Evolutionary conservation across 2,329 filamentous ascomycete genomes (phyloP).

Genomic region (Camillea tinctor): DNA sequence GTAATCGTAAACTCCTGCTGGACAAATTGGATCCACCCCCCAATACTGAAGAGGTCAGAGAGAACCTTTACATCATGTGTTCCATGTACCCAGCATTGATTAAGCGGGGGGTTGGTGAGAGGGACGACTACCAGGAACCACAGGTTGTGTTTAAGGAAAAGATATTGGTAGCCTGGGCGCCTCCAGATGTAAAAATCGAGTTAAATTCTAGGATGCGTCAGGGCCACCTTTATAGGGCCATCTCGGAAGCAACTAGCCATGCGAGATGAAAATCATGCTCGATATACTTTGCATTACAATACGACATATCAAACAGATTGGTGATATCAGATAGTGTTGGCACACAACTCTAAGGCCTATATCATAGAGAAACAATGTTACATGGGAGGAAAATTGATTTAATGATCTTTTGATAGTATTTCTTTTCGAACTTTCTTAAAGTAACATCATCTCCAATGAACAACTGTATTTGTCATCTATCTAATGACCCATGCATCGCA

Average conservation of each 20-base stretch:
- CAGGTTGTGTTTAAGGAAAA: constrained; percentile 37
- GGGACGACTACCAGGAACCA: constrained; percentile 34
- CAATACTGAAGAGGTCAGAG: constrained; percentile 29
- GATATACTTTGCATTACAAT: too few species aligned
- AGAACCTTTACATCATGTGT: constrained; percentile 34
- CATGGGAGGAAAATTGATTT: too few species aligned
- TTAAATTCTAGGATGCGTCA: not conserved
- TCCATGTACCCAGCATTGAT: constrained; percentile 37
- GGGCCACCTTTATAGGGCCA: not conserved
- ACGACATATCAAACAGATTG: too few species aligned
- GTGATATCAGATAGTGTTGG: too few species aligned
- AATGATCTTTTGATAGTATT: too few species aligned
- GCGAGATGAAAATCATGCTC: not conserved
- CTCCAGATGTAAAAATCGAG: not conserved
- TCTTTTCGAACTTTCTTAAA: too few species aligned
- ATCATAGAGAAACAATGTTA: too few species aligned
- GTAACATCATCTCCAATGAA: too few species aligned
- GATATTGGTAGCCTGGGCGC: constrained; percentile 38
- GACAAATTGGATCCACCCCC: not conserved
- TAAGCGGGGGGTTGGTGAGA: constrained; percentile 37
- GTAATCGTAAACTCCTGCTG: constrained; percentile 31
- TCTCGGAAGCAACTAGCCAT: not conserved
- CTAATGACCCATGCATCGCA: too few species aligned
- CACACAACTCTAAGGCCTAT: too few species aligned
- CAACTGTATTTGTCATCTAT: too few species aligned